Base-by-base conservation (phyloP, 2,329 filamentous ascomycete species). In the Colletotrichum tropicale region DNA sequence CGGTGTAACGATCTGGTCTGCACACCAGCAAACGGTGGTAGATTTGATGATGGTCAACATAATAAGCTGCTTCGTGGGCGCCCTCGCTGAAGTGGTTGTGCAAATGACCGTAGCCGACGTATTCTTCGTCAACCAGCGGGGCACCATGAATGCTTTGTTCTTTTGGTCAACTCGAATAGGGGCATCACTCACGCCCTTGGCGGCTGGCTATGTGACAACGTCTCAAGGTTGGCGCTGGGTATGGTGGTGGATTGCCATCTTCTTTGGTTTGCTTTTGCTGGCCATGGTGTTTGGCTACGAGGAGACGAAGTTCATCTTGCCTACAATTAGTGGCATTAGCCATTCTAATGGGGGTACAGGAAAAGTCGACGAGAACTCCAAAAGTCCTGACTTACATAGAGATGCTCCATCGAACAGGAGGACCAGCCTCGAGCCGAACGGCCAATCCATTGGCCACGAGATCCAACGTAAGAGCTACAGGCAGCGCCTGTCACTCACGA, bases 81-180 rank as follows among this genome's bases (percentile, higher is more conserved):
- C 87, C 8, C 72, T 88, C 1, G 81, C 81, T 32, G 87, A 89
- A 78, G 81, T 82, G 0, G 80, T 89, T 30, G 84, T 88, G 0
- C 86, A 88, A 70, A 86, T 88, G 80, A 88, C 87, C 0, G 84
- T 89, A 13, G 84, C 84, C 13, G 87, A 89, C 76, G 69, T 89
- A 58, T 89, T 86, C 79, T 89, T 89, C 73, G 83, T 89, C 6
- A 87, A 89, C 66, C 82, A 89, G 69, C 83, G 86, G 24, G 88
- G 85, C 0, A 80, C 82, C 3, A 86, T 87, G 85, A 91, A 90
- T 74, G 82, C 81, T 0, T 82, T 88, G 13, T 90, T 88, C 74
- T 80, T 87, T 71, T 86, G 82, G 74, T 64, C 61, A 24, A 64
- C 61, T 16, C 30, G 61, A 4, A 64, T 64, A 21, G 61, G 61